Conservation (phyloP, 345 rosid genomes). For the Zanthoxylum bungeanum region DNA sequence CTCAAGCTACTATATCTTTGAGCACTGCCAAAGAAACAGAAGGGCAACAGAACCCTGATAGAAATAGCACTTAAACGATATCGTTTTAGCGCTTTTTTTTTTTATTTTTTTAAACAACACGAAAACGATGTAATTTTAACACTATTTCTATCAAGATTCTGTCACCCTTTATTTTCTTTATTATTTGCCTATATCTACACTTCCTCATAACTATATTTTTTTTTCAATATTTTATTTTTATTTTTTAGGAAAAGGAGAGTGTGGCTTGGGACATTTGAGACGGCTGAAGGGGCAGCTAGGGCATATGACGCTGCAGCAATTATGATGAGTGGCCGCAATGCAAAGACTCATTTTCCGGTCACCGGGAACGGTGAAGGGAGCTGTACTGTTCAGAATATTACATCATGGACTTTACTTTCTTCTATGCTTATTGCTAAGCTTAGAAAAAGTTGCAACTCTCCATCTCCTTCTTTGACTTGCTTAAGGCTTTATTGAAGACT, state of each 20-base stretch:
- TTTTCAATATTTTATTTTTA: background rate
- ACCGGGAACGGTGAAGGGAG: conserved; percentile 10
- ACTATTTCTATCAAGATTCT: no score
- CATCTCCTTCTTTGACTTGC: conserved; percentile 74
- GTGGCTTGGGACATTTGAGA: conserved; percentile 82
- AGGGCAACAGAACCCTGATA: no score
- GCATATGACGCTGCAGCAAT: conserved; percentile 76
- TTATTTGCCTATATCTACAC: no score
- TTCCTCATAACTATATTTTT: background rate
- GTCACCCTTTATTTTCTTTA: no score
- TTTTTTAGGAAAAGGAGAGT: conserved; percentile 61
- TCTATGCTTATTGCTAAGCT: conserved; percentile 58
- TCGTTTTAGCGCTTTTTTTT: no score
- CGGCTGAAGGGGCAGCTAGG: conserved; percentile 73
- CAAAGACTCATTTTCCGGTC: conserved; percentile 68
- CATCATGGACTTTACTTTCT: conserved; percentile 32
- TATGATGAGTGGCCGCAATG: conserved; percentile 69
- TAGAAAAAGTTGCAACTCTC: conserved; percentile 52
- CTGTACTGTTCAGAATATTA: conserved; percentile 1
- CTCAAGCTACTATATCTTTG: background rate
- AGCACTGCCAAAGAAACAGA: no score
- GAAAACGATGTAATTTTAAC: no score
- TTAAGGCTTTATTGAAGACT: conserved; percentile 77
- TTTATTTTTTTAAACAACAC: no score
- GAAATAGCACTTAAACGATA: no score